A percentile compares a stretch with the other conserved stretches of the same genome.
Evolutionary conservation across 768 basidiomycete genomes (phyloP).

Genomic region (Calocera cornea): DNA sequence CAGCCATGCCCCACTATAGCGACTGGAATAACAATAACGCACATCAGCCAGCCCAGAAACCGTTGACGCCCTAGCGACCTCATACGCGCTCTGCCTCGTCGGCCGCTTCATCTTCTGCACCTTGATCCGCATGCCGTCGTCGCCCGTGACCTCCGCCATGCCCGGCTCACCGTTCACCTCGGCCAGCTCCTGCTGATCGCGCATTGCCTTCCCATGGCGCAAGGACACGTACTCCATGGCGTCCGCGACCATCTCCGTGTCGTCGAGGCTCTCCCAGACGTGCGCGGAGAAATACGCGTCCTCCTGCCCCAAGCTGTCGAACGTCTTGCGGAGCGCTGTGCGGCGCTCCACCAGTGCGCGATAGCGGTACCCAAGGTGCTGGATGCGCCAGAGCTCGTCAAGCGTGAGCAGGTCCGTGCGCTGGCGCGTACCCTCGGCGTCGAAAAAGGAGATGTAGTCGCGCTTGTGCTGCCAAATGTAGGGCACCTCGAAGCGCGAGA

Average conservation of each 20-base stretch:
- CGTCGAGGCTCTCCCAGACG: slow-evolving; percentile 52
- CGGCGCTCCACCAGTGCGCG: slow-evolving; percentile 70
- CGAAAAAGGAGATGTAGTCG: slow-evolving; percentile 78
- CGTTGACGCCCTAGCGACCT: slow-evolving; percentile 66
- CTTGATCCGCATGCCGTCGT: slow-evolving; percentile 22
- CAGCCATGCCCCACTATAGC: not conserved
- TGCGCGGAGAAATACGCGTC: slow-evolving; percentile 69
- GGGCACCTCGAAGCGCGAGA: slow-evolving; percentile 84
- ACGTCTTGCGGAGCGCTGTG: slow-evolving; percentile 46
- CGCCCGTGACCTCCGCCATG: slow-evolving; percentile 23
- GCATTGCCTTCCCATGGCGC: slow-evolving; percentile 60
- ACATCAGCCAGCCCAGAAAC: slow-evolving; percentile 71
- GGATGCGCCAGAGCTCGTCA: slow-evolving; percentile 83
- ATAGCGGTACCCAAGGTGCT: slow-evolving; percentile 77
- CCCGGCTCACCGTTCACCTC: slow-evolving; percentile 51
- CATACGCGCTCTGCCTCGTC: slow-evolving; percentile 71
- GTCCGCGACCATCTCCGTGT: slow-evolving; percentile 81
- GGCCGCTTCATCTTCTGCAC: slow-evolving; percentile 57
- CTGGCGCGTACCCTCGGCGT: slow-evolving; percentile 32
- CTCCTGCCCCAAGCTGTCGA: slow-evolving; percentile 48
- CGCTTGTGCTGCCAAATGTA: slow-evolving; percentile 89
- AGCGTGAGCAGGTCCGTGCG: slow-evolving; percentile 58
- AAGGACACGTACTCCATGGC: slow-evolving; percentile 80
- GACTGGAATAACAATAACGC: slow-evolving; percentile 17
- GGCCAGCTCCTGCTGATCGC: slow-evolving; percentile 20